phyloP scores from a whole-genome alignment of 2,329 filamentous ascomycete genomes.

The Penicillium sp. region DNA sequence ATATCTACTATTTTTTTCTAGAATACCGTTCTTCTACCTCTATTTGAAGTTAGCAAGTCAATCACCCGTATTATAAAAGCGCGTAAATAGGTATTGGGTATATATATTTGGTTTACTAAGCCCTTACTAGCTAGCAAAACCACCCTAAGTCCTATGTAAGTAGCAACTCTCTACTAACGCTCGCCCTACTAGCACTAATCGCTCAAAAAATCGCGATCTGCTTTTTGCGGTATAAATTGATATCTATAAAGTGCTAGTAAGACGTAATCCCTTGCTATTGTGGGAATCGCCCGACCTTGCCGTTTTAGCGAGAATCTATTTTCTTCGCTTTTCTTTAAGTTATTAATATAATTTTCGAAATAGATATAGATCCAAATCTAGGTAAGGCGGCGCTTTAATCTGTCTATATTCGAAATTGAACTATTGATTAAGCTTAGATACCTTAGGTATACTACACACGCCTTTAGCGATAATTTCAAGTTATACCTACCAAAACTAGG shows the following conservation, averaged over 20 bases:
- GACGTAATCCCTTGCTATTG: slow-evolving; percentile 6
- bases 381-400: slow-evolving; percentile 4
- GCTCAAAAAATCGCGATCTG: slow-evolving; percentile 4
- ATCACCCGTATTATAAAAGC: slow-evolving; percentile 1
- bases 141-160: slow-evolving; percentile 7
- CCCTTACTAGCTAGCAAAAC: slow-evolving; percentile 4
- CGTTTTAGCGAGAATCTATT: slow-evolving; percentile 2
- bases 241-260: slow-evolving; percentile 4
- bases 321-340: slow-evolving; percentile 4
- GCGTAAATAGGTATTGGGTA: not conserved
- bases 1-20: slow-evolving; percentile 10
- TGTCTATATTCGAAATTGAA: slow-evolving; percentile 2
- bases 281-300: slow-evolving; percentile 5
- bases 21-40: slow-evolving; percentile 8
- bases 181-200: slow-evolving; percentile 7
- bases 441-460: slow-evolving; percentile 3
- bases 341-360: slow-evolving; percentile 8
- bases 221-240: slow-evolving; percentile 5
- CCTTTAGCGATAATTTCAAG: slow-evolving; percentile 4
- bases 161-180: slow-evolving; percentile 9
- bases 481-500: not conserved
- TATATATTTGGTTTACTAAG: slow-evolving; percentile 6
- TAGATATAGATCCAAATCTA: slow-evolving; percentile 7
- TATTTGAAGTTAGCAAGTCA: slow-evolving; percentile 6
- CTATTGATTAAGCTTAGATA: slow-evolving; percentile 2